Conservation (phyloP, 2,329 filamentous ascomycete genomes). For the Ilyonectria robusta region DNA sequence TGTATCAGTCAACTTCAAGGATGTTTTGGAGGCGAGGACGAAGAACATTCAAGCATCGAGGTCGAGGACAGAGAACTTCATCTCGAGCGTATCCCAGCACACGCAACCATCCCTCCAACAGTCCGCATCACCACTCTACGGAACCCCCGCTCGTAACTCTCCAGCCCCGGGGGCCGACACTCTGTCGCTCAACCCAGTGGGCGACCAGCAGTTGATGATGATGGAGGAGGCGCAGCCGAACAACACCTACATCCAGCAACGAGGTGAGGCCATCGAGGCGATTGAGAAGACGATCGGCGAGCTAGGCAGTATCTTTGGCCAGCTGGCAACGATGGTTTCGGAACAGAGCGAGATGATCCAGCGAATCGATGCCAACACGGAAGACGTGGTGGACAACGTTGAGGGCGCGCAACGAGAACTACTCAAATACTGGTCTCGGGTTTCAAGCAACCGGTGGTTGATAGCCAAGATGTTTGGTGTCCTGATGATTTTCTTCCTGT, state of each 20-base stretch:
- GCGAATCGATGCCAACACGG: constrained; percentile 95
- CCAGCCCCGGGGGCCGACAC: constrained; percentile 80
- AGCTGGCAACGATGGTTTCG: constrained; percentile 95
- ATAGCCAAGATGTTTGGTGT: constrained; percentile 86
- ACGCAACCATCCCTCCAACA: constrained; percentile 78
- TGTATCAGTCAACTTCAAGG: constrained; percentile 96
- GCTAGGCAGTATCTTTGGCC: constrained; percentile 90
- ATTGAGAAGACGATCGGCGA: constrained; percentile 97
- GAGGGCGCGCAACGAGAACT: constrained; percentile 94
- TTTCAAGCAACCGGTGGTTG: constrained; percentile 95
- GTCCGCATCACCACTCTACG: constrained; percentile 89
- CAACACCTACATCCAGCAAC: constrained; percentile 92
- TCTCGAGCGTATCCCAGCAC: constrained; percentile 88
- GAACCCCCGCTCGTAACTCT: constrained; percentile 78
- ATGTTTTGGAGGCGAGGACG: constrained; percentile 94
- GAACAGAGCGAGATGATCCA: constrained; percentile 99
- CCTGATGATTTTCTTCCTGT: constrained; percentile 92
- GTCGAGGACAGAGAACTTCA: constrained; percentile 95
- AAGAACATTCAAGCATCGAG: constrained; percentile 98
- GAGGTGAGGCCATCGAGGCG: constrained; percentile 95
- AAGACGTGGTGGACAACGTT: constrained; percentile 99
- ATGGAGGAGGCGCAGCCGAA: constrained; percentile 91
- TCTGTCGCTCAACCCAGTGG: constrained; percentile 84
- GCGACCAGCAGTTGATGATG: constrained; percentile 88
- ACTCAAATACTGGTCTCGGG: constrained; percentile 96